Evolutionary conservation across 1,139 yeast species (phyloP).

Genomic region (Scheffersomyces segobiensis): DNA sequence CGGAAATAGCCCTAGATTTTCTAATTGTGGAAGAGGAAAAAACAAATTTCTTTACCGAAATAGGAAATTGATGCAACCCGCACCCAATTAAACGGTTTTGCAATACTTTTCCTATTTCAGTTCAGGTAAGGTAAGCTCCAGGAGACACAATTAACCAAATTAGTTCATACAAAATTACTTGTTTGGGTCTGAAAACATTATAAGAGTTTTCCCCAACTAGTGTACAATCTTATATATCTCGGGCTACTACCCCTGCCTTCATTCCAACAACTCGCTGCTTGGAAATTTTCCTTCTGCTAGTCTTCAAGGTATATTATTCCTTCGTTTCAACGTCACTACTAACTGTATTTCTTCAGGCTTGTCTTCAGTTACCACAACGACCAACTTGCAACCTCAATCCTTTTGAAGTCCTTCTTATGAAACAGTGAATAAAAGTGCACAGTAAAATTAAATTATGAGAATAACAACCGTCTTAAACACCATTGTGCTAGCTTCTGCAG

Average conservation of each 20-base stretch:
- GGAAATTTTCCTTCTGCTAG: not conserved
- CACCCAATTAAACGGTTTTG: not conserved
- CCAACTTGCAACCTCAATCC: not conserved
- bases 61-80: not conserved
- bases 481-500: conserved; percentile 19
- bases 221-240: not conserved
- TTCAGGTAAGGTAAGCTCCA: not conserved
- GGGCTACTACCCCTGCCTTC: not conserved
- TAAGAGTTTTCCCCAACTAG: not conserved
- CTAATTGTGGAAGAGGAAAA: not conserved
- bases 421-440: conserved; percentile 8
- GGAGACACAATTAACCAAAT: not conserved
- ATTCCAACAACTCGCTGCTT: not conserved
- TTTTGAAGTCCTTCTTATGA: conserved; percentile 5
- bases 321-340: not conserved
- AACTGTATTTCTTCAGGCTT: not conserved
- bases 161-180: not conserved
- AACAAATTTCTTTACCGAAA: not conserved
- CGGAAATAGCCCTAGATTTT: not conserved
- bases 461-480: conserved; percentile 19
- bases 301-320: not conserved
- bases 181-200: not conserved
- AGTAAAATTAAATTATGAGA: conserved; percentile 13
- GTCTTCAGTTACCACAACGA: not conserved
- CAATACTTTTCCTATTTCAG: not conserved